Base-by-base conservation (phyloP, 2,329 filamentous ascomycete species). In the Metarhizium anisopliae region DNA sequence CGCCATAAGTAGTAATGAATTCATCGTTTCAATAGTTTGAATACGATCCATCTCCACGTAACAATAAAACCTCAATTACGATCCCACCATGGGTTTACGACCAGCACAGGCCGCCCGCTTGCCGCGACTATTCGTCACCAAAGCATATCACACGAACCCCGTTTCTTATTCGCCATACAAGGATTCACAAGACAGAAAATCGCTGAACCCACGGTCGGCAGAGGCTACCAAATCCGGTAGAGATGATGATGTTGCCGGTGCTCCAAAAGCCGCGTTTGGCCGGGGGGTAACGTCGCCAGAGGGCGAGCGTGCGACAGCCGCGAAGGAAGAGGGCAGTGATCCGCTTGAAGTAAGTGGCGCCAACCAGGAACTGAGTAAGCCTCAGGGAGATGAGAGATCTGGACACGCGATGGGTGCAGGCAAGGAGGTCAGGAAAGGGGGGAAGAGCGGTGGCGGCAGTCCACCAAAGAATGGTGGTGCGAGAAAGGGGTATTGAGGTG, bases 171-270 rank as follows among this genome's bases (percentile, higher is more conserved):
- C 59, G 4, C 67, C 77, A 4, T 79, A 79, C 67, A 82, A 82
- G 59, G 73, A 80, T 62, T 69, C 74, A 52, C 75, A 79, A 60
- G 78, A 85, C 65, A 80, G 83, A 53, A 78, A 86, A 59, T 77
- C 77, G 2, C 77, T 95, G 38, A 81, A 86, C 57, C 83, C 87
- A 0, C 76, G 81, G 38, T 71, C 79, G 2, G 82, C 79, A 54
- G 89, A 95, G 67, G 82, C 85, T 70, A 82, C 82, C 56, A 83
- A 86, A 66, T 84, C 82, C 52, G 87, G 83, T 3, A 82, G 81
- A 0, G 89, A 87, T 62, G 76, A 84, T 50, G 77, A 81, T 47
- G 72, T 73, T 13, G 78, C 84, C 0, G 76, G 79, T 0, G 74
- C 80, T 56, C 67, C 74, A 3, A 76, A 84, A 47, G 79, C 84